Evolutionary conservation across 495 filamentous ascomycete genomes (phyloP).

Genomic region (Parmelia sp.): DNA sequence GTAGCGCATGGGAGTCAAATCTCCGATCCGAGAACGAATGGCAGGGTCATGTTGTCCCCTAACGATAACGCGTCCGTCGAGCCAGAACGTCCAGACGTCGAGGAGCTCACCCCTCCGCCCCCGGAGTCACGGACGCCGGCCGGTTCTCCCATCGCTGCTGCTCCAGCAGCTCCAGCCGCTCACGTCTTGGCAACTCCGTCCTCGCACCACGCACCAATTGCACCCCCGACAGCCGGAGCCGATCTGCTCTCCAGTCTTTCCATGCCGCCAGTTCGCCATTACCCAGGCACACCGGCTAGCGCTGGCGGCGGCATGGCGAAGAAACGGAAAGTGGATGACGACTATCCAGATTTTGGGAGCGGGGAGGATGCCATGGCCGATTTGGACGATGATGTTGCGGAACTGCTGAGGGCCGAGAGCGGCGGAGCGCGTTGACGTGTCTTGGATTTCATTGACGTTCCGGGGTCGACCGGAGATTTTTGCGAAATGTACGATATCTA

Average conservation of each 20-base stretch:
- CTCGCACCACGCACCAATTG: conserved; percentile 34
- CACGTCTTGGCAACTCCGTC: conserved; percentile 21
- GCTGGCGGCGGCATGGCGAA: conserved; percentile 48
- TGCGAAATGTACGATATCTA: neutral
- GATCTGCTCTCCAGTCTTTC: conserved; percentile 50
- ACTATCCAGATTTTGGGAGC: conserved; percentile 61
- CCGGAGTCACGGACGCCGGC: conserved; percentile 45
- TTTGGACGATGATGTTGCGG: conserved; percentile 77
- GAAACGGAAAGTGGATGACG: conserved; percentile 69
- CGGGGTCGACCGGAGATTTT: no score
- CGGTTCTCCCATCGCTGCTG: conserved; percentile 33
- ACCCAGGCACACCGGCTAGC: conserved; percentile 33
- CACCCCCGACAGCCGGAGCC: conserved; percentile 36
- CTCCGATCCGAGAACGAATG: conserved; percentile 31
- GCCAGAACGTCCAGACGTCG: conserved; percentile 64
- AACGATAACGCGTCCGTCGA: conserved; percentile 35
- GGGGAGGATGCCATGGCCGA: conserved; percentile 57
- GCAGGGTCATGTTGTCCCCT: neutral
- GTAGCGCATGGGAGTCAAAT: conserved; percentile 32
- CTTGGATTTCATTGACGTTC: no score
- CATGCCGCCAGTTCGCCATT: conserved; percentile 32
- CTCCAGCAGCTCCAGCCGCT: neutral
- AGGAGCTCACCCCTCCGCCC: conserved; percentile 75
- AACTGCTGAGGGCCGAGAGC: conserved; percentile 60
- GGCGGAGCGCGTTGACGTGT: conserved; percentile 19